phyloP scores from a whole-genome alignment of 768 basidiomycete genomes.

The Rossbeevera mucosa region DNA sequence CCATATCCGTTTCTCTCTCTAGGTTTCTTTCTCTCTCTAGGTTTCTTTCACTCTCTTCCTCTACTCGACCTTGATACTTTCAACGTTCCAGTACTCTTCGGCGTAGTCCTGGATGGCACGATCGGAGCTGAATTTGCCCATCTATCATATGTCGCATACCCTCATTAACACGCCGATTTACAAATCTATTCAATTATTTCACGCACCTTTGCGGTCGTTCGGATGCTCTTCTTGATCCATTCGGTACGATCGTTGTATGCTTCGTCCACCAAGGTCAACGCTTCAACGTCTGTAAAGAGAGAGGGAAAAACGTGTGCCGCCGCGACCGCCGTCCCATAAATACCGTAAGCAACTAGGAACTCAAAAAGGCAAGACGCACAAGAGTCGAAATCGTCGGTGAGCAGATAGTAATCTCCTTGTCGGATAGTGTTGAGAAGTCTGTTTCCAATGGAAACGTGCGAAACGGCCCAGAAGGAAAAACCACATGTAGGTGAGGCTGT shows the following conservation, averaged over 20 bases:
- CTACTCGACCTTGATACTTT: conserved; percentile 38
- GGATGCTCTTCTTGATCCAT: conserved; percentile 91
- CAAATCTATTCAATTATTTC: conserved; percentile 37
- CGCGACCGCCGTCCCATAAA: background rate
- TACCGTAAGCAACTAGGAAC: background rate
- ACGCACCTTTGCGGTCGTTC: conserved; percentile 68
- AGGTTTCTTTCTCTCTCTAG: background rate
- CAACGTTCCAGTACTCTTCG: conserved; percentile 81
- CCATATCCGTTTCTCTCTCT: background rate
- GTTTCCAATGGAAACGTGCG: background rate
- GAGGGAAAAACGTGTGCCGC: background rate
- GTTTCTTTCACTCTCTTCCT: background rate
- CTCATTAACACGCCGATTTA: conserved; percentile 50
- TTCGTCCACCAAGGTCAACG: conserved; percentile 82
- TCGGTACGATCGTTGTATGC: conserved; percentile 78
- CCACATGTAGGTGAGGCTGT: background rate
- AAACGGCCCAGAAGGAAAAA: background rate
- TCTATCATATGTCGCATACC: conserved; percentile 42
- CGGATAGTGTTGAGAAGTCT: conserved; percentile 73
- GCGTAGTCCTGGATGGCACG: conserved; percentile 90
- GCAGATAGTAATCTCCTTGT: conserved; percentile 71
- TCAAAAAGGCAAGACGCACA: conserved; percentile 46
- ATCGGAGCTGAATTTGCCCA: conserved; percentile 97
- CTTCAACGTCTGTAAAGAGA: conserved; percentile 61
- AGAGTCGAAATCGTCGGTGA: conserved; percentile 93